A percentile compares a stretch with the other conserved stretches of the same genome.
phyloP scores from a whole-genome alignment of 225 moss, liverwort and hornwort genomes.

The Bryoerythrophyllum caledonicum region DNA sequence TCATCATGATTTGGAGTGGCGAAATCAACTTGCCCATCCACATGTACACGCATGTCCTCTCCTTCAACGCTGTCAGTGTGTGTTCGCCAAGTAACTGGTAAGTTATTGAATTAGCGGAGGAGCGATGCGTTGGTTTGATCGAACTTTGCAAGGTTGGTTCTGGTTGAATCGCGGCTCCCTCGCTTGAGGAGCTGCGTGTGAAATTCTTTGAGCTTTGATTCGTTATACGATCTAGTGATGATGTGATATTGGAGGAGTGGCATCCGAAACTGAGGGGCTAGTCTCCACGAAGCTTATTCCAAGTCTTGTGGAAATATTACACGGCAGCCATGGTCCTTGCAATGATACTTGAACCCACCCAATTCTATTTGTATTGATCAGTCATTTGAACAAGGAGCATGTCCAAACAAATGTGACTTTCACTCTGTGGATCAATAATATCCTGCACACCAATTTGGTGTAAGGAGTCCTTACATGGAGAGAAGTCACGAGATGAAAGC shows the following conservation, averaged over 20 bases:
- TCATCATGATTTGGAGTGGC: neutral
- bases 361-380: no score
- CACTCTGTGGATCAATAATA: neutral
- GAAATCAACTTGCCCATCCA: neutral
- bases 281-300: no score
- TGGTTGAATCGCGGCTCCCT: neutral
- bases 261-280: no score
- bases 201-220: neutral
- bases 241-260: no score
- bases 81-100: no score
- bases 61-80: no score
- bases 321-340: no score
- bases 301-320: no score
- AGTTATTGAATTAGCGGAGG: neutral
- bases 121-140: neutral
- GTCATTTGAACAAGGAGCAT: neutral
- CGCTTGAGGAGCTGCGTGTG: neutral
- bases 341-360: no score
- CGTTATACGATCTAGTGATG: neutral
- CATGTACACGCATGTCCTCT: neutral
- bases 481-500: constrained; percentile 1
- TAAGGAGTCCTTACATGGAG: neutral
- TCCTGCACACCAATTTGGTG: neutral
- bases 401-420: neutral
- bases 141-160: no score